Base-by-base conservation (phyloP, 306 rosid species). In the Rubus idaeus region DNA sequence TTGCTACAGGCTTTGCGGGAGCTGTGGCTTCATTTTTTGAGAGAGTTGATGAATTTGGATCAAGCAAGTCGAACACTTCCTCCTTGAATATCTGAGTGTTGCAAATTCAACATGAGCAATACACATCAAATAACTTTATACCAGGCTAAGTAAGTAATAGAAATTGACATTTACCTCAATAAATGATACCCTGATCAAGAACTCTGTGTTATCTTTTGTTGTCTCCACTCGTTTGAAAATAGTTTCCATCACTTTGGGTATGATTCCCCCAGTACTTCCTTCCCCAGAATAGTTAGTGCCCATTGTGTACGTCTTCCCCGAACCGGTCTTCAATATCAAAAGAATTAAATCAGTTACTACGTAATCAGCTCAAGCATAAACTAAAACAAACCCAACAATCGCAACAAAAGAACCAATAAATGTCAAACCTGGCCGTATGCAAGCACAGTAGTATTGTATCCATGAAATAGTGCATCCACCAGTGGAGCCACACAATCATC, bases 401-500 rank as follows among this genome's bases (percentile, higher is more conserved):
- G 3, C 44, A 62, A 18, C 3, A 76, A 26, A 42, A 18, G 3
- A 2, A 9, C 12, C 18, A 9, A 30, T 23, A 62, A 78, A 65
- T 49, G 40, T 14, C 62, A 49, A 64, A 96, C 99, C 99, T 96
- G 99, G 7, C 99, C 99, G 72, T 91, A 96, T 4, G 99, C 99
- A 61, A 96, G 96, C 63, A 96, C 99, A 0, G 99, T 96, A 40
- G 99, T 98, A 77, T 96, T 96, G 70, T 96, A 96, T 5, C 99
- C 99, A 63, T 87, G 87, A 71, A 89, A 87, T 9, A 96, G 86
- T 0, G 98, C 98, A 56, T 92, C 97, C 11, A 96, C 97, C 2
- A 96, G 84, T 0, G 98, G 98, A 83, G 94, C 90, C 14, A 96
- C 99, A 14, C 97, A 89, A 66, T 91, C 97, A 1, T 89, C 89